Evolutionary conservation across 768 basidiomycete genomes (phyloP).

Genomic region (Phanerodontia chrysosporium): DNA sequence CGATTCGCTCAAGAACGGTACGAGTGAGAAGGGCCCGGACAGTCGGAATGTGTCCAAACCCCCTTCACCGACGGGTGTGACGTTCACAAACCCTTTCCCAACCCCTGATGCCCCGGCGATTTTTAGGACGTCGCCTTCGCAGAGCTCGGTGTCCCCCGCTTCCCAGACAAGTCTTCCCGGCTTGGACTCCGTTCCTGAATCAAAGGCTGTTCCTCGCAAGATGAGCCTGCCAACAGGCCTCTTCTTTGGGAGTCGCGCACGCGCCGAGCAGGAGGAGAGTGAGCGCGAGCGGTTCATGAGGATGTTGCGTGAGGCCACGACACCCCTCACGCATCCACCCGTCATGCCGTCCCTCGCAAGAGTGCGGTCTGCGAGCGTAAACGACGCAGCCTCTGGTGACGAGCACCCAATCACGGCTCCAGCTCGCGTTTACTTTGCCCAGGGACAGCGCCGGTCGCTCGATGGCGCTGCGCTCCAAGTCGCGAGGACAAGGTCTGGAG

Average conservation of each 20-base stretch:
- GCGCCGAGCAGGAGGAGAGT: neutral
- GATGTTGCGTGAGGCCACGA: neutral
- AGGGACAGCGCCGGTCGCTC: neutral
- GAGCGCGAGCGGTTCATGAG: neutral
- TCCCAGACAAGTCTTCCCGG: neutral
- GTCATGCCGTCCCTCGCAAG: neutral
- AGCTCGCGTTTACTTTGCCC: neutral
- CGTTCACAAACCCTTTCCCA: slow-evolving; percentile 7
- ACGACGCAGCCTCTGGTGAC: neutral
- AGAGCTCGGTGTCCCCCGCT: neutral
- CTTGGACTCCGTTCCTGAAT: neutral
- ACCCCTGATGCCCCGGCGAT: neutral
- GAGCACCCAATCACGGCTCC: too few species aligned
- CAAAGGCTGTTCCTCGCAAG: neutral
- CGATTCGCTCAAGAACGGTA: neutral
- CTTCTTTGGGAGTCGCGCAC: neutral
- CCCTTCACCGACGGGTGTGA: neutral
- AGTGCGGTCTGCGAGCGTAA: neutral
- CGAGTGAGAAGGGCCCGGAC: slow-evolving; percentile 4
- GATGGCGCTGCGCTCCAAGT: neutral
- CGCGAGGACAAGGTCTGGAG: neutral
- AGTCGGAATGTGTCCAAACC: neutral
- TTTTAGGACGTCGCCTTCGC: neutral
- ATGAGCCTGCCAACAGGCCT: slow-evolving; percentile 1
- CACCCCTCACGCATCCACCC: slow-evolving; percentile 6